Evolutionary conservation across 139 green algal genomes (phyloP).

Genomic region (Nannochloris sp.): DNA sequence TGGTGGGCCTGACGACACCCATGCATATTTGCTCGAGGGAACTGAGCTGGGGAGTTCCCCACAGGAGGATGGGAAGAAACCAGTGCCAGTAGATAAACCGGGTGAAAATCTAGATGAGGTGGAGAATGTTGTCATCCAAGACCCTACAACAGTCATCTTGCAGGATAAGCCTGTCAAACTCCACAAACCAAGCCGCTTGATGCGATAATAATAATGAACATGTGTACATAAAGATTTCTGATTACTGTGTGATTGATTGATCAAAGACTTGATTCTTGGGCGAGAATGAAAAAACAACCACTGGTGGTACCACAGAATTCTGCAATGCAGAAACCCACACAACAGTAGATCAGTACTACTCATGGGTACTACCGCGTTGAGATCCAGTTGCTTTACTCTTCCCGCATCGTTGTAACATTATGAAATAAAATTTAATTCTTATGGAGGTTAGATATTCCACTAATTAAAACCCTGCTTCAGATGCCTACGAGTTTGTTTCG

Average conservation of each 20-base stretch:
- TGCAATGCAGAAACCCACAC: too few species aligned
- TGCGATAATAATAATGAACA: background rate
- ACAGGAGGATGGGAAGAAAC: background rate
- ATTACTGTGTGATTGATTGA: background rate
- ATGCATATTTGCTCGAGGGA: background rate
- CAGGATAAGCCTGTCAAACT: constrained; percentile 18
- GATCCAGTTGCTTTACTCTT: too few species aligned
- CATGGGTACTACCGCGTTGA: background rate
- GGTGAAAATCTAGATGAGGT: background rate
- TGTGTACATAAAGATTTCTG: background rate
- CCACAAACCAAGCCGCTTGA: constrained; percentile 10
- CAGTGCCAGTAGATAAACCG: constrained; percentile 24
- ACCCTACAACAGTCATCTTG: constrained; percentile 7
- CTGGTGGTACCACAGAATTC: too few species aligned
- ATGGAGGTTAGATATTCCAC: too few species aligned
- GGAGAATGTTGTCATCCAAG: too few species aligned
- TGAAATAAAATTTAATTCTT: too few species aligned
- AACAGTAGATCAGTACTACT: too few species aligned
- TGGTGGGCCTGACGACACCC: background rate
- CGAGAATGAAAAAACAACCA: too few species aligned
- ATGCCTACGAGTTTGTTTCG: too few species aligned
- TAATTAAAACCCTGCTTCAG: too few species aligned
- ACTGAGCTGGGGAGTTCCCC: background rate
- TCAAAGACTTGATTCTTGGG: too few species aligned
- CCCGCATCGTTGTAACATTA: too few species aligned